Evolutionary conservation across 202 grass and related monocot species (phyloP).

Genomic region (Panicum hallii): DNA sequence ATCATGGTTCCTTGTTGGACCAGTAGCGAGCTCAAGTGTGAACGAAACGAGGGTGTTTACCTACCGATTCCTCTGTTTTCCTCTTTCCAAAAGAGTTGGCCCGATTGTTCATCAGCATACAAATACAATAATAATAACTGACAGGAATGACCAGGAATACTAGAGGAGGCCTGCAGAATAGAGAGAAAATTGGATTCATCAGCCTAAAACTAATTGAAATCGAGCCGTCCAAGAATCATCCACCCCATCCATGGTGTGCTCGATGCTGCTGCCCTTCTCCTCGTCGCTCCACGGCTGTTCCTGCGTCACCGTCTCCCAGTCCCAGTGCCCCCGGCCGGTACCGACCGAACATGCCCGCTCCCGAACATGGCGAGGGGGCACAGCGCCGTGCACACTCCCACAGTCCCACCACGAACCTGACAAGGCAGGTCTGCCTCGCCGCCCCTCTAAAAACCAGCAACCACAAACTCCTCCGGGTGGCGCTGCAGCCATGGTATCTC

Average conservation of each 20-base stretch:
- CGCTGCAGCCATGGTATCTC: slow-evolving; percentile 16
- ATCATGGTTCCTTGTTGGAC: too few relatives aligned
- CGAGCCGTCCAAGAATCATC: neutral
- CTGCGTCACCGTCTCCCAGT: slow-evolving; percentile 38
- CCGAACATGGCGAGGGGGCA: slow-evolving; percentile 1
- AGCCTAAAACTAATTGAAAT: neutral
- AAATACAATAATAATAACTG: too few relatives aligned
- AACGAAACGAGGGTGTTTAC: too few relatives aligned
- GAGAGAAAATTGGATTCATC: too few relatives aligned
- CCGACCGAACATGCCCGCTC: neutral
- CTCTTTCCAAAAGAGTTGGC: too few relatives aligned
- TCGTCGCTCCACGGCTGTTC: neutral
- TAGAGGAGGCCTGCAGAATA: too few relatives aligned
- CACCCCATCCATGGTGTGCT: neutral
- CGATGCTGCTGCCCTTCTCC: neutral
- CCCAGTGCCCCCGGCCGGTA: neutral
- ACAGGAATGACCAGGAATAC: too few relatives aligned
- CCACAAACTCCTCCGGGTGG: slow-evolving; percentile 34
- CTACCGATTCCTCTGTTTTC: too few relatives aligned
- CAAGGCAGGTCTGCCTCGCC: neutral
- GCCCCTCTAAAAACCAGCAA: slow-evolving; percentile 16
- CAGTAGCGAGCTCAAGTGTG: too few relatives aligned
- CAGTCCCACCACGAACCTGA: neutral
- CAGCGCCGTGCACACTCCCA: neutral
- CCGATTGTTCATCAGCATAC: too few relatives aligned